A percentile compares a stretch with the other conserved stretches of the same genome.
Conservation (phyloP, 495 filamentous ascomycete genomes). For the Penicillium lagena region DNA sequence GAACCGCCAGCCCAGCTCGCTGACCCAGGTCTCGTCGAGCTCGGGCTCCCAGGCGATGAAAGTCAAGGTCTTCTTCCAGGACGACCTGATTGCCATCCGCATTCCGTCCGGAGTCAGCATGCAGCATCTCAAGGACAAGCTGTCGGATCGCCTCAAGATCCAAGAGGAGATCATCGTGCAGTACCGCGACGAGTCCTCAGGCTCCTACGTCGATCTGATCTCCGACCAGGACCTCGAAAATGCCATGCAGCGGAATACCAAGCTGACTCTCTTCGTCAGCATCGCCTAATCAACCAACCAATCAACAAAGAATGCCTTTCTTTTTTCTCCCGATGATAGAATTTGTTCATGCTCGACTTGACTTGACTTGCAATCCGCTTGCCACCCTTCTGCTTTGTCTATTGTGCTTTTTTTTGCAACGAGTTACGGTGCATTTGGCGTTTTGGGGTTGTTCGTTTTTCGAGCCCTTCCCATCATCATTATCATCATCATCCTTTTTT, state of each 20-base stretch:
- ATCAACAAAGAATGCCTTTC: conserved; percentile 4
- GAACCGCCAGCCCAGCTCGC: conserved; percentile 65
- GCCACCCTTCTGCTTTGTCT: conserved; percentile 8
- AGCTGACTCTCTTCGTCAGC: conserved; percentile 75
- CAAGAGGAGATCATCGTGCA: conserved; percentile 66
- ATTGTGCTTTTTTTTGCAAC: conserved; percentile 15
- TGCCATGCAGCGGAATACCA: conserved; percentile 77
- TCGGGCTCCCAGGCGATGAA: conserved; percentile 59
- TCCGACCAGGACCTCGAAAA: conserved; percentile 74
- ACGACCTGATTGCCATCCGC: conserved; percentile 85
- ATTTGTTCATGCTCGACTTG: too few relatives aligned
- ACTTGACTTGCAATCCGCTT: too few relatives aligned
- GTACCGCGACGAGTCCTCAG: conserved; percentile 82
- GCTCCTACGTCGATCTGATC: conserved; percentile 63
- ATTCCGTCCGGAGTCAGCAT: conserved; percentile 75
- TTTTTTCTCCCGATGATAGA: not conserved
- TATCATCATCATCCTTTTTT: conserved; percentile 8
- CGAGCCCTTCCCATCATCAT: conserved; percentile 2
- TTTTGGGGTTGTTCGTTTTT: conserved; percentile 10
- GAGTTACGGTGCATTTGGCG: conserved; percentile 21
- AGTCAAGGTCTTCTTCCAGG: conserved; percentile 88
- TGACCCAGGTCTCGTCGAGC: conserved; percentile 60
- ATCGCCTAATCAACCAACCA: conserved; percentile 24
- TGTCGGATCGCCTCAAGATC: conserved; percentile 70
- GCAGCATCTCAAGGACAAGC: conserved; percentile 72